Conservation (phyloP, 306 rosid species). For the Citrullus mucosospermus region DNA sequence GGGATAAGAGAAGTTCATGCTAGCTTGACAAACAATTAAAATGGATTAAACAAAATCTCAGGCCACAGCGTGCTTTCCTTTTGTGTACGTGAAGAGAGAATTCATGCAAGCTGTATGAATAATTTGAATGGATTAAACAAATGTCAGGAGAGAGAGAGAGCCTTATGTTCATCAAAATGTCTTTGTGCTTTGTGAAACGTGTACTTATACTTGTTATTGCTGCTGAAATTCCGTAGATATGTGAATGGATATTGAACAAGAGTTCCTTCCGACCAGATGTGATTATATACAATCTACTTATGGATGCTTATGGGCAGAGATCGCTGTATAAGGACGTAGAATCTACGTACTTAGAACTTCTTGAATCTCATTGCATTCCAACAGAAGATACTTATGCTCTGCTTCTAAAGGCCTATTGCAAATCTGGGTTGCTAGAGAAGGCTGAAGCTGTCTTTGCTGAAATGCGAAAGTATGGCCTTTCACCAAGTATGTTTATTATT, state of each 20-base stretch:
- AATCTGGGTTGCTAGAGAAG: conserved; percentile 46
- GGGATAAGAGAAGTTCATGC: neutral
- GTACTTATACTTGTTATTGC: neutral
- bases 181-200: neutral
- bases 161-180: neutral
- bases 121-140: neutral
- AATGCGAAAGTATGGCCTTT: conserved; percentile 55
- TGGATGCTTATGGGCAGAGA: conserved; percentile 81
- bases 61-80: neutral
- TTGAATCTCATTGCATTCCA: conserved; percentile 61
- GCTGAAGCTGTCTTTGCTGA: conserved; percentile 86
- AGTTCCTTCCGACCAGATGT: conserved; percentile 84
- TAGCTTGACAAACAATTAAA: neutral
- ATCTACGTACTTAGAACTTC: conserved; percentile 67
- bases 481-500: conserved; percentile 46
- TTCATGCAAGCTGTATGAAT: neutral
- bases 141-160: neutral
- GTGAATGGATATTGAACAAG: conserved; percentile 69
- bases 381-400: conserved; percentile 93
- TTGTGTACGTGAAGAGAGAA: neutral
- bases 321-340: conserved; percentile 57
- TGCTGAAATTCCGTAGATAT: conserved; percentile 35
- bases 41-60: neutral
- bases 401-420: conserved; percentile 76
- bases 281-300: conserved; percentile 82